A percentile compares a stretch with the other conserved stretches of the same genome.
Conservation (phyloP, 805 yeast species). For the Yarrowia bubula region DNA sequence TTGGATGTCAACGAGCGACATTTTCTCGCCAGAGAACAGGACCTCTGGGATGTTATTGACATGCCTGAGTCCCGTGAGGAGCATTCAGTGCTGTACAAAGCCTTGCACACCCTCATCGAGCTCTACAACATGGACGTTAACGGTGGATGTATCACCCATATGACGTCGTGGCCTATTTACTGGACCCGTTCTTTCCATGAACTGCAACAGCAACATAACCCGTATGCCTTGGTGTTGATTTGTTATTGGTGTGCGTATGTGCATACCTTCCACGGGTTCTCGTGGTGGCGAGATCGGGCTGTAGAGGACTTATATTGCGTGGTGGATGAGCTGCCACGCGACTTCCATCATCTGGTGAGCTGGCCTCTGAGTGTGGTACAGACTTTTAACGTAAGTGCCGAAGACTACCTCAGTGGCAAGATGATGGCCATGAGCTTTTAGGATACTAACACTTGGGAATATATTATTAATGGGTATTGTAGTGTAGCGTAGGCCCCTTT, state of each 20-base stretch:
- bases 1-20: not conserved
- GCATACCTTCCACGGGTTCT: not conserved
- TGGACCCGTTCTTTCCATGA: not conserved
- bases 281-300: conserved; percentile 20
- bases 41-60: not conserved
- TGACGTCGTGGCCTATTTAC: conserved; percentile 4
- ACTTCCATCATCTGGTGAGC: not conserved
- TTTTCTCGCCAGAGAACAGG: not conserved
- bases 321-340: not conserved
- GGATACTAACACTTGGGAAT: not conserved
- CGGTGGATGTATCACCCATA: conserved; percentile 6
- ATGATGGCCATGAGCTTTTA: not conserved
- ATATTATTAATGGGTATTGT: too few species aligned
- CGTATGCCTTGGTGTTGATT: not conserved
- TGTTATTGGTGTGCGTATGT: conserved; percentile 10
- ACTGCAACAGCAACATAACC: not conserved
- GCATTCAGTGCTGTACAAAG: not conserved
- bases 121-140: conserved; percentile 5
- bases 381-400: not conserved
- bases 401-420: not conserved
- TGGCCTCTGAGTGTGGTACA: not conserved
- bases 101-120: not conserved
- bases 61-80: not conserved
- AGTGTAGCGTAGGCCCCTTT: too few species aligned
- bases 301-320: not conserved